Conservation (phyloP, 2,329 filamentous ascomycete species). For the Ophiosphaerella herpotricha region DNA sequence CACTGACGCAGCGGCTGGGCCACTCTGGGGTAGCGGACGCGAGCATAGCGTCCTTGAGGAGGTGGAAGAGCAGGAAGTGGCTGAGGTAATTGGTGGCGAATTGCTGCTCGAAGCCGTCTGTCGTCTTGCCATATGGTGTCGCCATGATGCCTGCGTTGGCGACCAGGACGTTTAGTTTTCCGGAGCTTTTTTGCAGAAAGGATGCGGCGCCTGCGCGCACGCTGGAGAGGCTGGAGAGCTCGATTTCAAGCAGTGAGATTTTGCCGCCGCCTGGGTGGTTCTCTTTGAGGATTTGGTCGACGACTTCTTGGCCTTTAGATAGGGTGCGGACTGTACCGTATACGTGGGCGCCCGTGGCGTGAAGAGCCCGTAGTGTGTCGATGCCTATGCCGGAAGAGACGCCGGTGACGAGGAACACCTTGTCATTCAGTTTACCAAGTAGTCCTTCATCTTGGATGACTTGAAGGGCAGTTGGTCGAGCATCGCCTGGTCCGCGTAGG, state of each 20-base stretch:
- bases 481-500: conserved; percentile 43
- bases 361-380: conserved; percentile 45
- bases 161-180: conserved; percentile 24
- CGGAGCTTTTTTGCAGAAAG: conserved; percentile 8
- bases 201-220: conserved; percentile 9
- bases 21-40: conserved; percentile 40
- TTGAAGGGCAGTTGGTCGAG: conserved; percentile 49
- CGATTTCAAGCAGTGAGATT: conserved; percentile 21
- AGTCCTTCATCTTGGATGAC: conserved; percentile 47
- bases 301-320: conserved; percentile 8
- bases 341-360: conserved; percentile 52
- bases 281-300: conserved; percentile 5
- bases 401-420: conserved; percentile 32
- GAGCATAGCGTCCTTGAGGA: conserved; percentile 53
- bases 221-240: conserved; percentile 15
- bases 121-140: conserved; percentile 22
- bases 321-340: conserved; percentile 52
- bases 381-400: conserved; percentile 31
- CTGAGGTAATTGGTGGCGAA: conserved; percentile 54
- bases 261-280: conserved; percentile 5
- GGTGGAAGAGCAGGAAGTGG: conserved; percentile 57
- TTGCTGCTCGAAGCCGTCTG: conserved; percentile 44
- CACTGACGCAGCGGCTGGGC: conserved; percentile 42
- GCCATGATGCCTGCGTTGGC: conserved; percentile 42
- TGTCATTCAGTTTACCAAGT: conserved; percentile 34